A percentile compares a stretch with the other conserved stretches of the same genome.
These are phyloP conservation scores for Nothophoma quercina DNA, from an alignment of 2,329 filamentous ascomycete genomes.

Conservation along the genomic window DNA sequence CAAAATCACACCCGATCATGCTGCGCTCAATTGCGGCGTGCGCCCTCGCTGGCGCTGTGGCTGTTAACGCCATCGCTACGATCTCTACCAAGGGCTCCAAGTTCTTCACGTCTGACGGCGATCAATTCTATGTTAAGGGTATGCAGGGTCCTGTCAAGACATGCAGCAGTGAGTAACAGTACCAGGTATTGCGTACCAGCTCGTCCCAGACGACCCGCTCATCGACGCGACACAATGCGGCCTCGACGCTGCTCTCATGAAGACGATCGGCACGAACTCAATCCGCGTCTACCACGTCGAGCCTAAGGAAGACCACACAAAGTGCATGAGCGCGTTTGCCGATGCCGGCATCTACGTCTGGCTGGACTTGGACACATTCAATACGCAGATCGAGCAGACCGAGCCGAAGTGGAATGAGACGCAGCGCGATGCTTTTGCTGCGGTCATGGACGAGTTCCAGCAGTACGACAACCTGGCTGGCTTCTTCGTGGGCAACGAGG, in stretches of 20 bases:
- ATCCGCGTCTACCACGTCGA: constrained; percentile 92
- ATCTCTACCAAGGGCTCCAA: constrained; percentile 76
- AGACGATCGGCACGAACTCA: constrained; percentile 79
- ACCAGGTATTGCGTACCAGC: constrained; percentile 75
- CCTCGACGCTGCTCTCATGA: constrained; percentile 79
- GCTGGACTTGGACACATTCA: constrained; percentile 77
- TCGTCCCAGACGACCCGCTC: constrained; percentile 75
- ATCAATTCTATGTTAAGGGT: constrained; percentile 88
- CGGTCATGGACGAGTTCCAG: constrained; percentile 79
- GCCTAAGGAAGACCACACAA: constrained; percentile 71
- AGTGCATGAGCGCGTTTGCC: constrained; percentile 81
- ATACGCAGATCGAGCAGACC: constrained; percentile 71
- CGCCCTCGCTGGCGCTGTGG: constrained; percentile 38
- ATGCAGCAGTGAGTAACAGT: not conserved
- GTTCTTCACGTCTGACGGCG: constrained; percentile 82
- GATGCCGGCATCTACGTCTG: constrained; percentile 77
- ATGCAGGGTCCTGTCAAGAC: constrained; percentile 8
- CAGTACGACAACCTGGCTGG: constrained; percentile 76
- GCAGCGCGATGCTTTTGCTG: constrained; percentile 72
- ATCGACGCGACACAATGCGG: constrained; percentile 77
- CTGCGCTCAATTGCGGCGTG: constrained; percentile 25
- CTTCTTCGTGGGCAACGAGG: constrained; percentile 89
- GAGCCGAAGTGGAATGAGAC: constrained; percentile 74
- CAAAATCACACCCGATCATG: constrained; percentile 21
- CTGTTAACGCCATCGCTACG: constrained; percentile 60